Percentiles rank a stretch among this genome's conserved stretches.
Evolutionary conservation across 805 yeast genomes (phyloP).

Genomic region (Starmerella kuoi): DNA sequence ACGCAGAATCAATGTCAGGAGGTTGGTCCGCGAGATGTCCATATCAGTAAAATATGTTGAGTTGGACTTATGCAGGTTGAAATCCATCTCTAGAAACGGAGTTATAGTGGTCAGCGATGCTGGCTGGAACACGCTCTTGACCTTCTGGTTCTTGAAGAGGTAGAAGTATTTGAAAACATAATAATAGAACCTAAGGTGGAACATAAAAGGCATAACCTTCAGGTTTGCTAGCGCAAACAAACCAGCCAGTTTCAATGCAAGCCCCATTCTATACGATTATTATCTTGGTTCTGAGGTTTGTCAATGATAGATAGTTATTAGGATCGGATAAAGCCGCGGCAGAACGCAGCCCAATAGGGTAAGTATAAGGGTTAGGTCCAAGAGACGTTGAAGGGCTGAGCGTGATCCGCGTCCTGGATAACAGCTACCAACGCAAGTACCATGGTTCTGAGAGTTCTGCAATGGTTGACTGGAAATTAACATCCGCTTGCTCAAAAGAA

Average conservation of each 20-base stretch:
- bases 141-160: constrained; percentile 25
- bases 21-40: constrained; percentile 62
- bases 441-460: too few species aligned
- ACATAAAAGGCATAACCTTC: constrained; percentile 60
- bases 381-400: too few species aligned
- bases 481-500: too few species aligned
- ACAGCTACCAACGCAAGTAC: too few species aligned
- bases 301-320: too few species aligned
- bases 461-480: too few species aligned
- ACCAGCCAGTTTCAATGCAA: neutral
- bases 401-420: too few species aligned
- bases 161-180: constrained; percentile 33
- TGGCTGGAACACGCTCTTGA: constrained; percentile 10
- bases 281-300: too few species aligned
- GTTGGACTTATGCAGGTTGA: constrained; percentile 78
- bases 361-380: too few species aligned
- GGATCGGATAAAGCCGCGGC: too few species aligned
- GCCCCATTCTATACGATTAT: neutral
- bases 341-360: too few species aligned
- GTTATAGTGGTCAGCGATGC: constrained; percentile 38
- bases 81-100: constrained; percentile 70
- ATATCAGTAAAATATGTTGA: constrained; percentile 73
- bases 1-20: constrained; percentile 47
- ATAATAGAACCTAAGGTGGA: constrained; percentile 49
- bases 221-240: constrained; percentile 34